Evolutionary conservation across 176 grass and related monocot genomes (phyloP), one percentile per base, ranked within the genome.

Genomic region (Oryza glaberrima): DNA sequence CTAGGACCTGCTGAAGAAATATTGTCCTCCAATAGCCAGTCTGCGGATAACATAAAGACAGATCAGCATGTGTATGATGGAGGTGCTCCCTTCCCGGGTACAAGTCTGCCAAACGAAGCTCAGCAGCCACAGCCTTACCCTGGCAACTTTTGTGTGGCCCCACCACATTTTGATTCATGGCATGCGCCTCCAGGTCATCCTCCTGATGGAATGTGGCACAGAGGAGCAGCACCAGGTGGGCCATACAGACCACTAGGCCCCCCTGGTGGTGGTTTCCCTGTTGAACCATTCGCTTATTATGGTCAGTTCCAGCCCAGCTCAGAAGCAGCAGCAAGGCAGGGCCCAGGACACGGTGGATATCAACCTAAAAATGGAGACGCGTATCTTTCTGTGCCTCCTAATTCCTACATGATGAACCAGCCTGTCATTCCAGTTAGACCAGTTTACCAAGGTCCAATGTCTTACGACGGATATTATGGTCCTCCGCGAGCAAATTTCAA

Each of bases 111-210:
- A 75, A 83, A 65, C 58, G 82, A 91, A 70, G 77, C 48, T 64
- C 85, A 81, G 26, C 85, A 81, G 49, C 78, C 88, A 64, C 92
- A 87, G 35, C 88, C 83, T 34, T 86, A 90, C 47, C 86, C 82
- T 32, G 73, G 78, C 72, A 91, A 87, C 45, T 91, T 87, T 44
- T 49, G 65, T 80, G 87, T 87, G 81, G 60, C 85, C 10, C 78
- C 54, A 75, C 89, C 85, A 0, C 89, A 94, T 49, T 96, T 88
- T 79, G 94, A 99, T 83, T 88, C 96, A 80, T 96, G 91, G 94
- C 86, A 19, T 80, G 46, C 80, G 25, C 84, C 91, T 86, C 78
- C 92, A 70, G 77, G 90, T 54, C 91, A 92, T 35, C 58, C 88
- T 15, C 91, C 87, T 65, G 96, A 98, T 69, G 89, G 88, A 70